A percentile compares a stretch with the other conserved stretches of the same genome.
These are phyloP conservation scores for Oemleria cerasiformis DNA, from an alignment of 306 rosid species.

Conservation along the genomic window DNA sequence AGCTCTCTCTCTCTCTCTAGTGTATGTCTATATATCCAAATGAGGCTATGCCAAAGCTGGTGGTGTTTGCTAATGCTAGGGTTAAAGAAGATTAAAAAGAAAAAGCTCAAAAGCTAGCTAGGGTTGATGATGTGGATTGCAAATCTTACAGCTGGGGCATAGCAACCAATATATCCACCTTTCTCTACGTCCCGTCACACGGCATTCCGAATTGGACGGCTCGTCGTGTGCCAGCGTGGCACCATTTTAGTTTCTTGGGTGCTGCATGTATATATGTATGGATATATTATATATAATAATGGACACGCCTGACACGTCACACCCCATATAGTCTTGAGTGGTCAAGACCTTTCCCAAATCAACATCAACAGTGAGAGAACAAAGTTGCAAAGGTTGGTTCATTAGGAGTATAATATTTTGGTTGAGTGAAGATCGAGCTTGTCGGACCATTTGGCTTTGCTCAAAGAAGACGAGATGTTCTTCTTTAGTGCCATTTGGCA, in stretches of 20 bases:
- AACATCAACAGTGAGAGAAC: not conserved
- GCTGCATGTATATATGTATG: not conserved
- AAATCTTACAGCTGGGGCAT: conserved; percentile 4
- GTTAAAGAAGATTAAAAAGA: not conserved
- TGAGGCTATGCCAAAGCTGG: not conserved
- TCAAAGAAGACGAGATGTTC: not conserved
- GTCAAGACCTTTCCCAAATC: not conserved
- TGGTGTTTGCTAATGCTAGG: not conserved
- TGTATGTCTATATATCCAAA: too few relatives aligned
- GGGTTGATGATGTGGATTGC: conserved; percentile 29
- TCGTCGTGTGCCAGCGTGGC: conserved; percentile 5
- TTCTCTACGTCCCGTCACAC: conserved; percentile 9
- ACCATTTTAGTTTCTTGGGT: not conserved
- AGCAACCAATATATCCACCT: conserved; percentile 7
- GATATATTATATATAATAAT: too few relatives aligned
- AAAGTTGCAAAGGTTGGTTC: not conserved
- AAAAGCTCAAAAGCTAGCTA: not conserved
- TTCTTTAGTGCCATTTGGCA: not conserved
- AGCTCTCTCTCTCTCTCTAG: too few relatives aligned
- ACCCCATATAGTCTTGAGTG: not conserved
- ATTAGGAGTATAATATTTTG: not conserved
- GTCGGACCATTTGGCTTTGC: not conserved
- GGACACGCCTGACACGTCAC: conserved; percentile 30
- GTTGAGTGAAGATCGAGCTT: not conserved
- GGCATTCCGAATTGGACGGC: conserved; percentile 18